Base-by-base conservation (phyloP, 108 stramenopile genomes). In the Cyclotella baltica region DNA sequence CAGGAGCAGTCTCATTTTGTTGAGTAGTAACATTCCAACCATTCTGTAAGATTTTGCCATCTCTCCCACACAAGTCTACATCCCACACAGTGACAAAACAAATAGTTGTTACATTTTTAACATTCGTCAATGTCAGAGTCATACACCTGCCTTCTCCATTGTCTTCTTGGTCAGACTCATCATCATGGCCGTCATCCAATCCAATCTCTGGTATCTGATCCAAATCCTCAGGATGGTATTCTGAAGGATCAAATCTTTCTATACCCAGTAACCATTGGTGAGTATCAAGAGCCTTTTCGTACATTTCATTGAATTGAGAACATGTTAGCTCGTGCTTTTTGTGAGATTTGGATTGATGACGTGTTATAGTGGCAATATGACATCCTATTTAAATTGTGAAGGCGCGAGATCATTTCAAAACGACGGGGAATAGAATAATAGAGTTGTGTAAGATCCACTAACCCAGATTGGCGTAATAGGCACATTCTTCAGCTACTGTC, bases 121-220 rank as follows among this genome's bases (percentile, higher is more conserved):
- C 28, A 50, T 83, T 83, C 38, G 82, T 83, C 9, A 83, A 28
- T 27, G 82, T 74, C 64, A 83, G 36, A 30, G 73, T 70, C 80
- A 81, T 75, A 1, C 11, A 27, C 23, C 23, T 38, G 18, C 23
- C 20, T 18, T 22, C 35, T 2, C 47, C 23, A 27, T 25, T 10
- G 23, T 52, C 67, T 2, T 59, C 40, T 20, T 70, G 67, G 0
- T 70, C 67, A 15, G 64, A 64, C n/a, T 79, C 68, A 1, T 76
- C 69, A 69, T 62, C 63, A 25, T 65, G 30, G 9, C 70, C 77
- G 38, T 73, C 77, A 59, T 83, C 62, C 76, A 83, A 63, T 20
- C 76, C 76, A 34, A 83, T 43, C 27, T 83, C 76, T 5, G 81
- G 81, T 15, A 83, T 62, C 4, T 35, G 28, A n/a, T 68, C 58